These are phyloP conservation scores for Artemisia argyi DNA, from an alignment of 129 eudicot genomes.

Conservation along the genomic window DNA sequence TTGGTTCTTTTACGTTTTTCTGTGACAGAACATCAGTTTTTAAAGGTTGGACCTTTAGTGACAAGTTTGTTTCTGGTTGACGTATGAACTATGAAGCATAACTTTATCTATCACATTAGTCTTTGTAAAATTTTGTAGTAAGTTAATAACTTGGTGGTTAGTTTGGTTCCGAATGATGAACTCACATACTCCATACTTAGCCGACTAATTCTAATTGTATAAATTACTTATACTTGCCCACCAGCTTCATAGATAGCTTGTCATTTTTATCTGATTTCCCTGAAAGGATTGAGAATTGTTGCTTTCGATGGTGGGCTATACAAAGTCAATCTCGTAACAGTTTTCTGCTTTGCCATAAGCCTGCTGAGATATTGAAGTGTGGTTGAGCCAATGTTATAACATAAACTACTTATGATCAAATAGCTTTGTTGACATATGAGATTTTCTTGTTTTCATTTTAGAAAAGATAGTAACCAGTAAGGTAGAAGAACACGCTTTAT, in stretches of 20 bases:
- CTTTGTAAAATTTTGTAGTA: background rate
- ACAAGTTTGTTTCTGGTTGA: background rate
- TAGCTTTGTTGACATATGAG: background rate
- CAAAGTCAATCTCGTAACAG: background rate
- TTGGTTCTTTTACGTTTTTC: too few species aligned
- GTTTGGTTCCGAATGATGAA: background rate
- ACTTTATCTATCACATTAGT: background rate
- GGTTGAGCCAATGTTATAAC: background rate
- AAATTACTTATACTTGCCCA: background rate
- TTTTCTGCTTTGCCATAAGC: background rate
- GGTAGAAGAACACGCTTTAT: too few species aligned
- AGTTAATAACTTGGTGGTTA: background rate
- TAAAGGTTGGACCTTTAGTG: background rate
- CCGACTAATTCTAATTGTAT: background rate
- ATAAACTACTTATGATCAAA: background rate
- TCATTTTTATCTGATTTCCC: background rate
- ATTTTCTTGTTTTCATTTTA: background rate
- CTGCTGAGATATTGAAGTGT: background rate
- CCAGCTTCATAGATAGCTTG: too few species aligned
- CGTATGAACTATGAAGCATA: too few species aligned
- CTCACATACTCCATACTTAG: background rate
- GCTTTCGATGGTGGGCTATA: background rate
- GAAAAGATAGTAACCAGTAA: background rate
- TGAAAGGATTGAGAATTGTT: background rate
- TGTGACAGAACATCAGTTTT: background rate